Conservation (phyloP, 805 yeast species). For the Teunomyces stri region DNA sequence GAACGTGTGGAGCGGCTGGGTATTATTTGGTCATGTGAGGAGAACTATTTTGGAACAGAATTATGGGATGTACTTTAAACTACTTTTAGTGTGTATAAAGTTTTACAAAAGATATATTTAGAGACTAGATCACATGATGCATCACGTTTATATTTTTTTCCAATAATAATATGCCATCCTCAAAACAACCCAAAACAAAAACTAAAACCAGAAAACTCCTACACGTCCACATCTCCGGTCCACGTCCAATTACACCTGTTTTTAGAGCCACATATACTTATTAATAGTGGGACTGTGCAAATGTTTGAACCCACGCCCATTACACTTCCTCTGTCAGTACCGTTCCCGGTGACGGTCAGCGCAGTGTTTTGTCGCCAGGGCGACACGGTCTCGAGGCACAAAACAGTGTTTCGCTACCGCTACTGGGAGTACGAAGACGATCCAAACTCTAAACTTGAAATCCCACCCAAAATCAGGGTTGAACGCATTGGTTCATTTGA, state of each 20-base stretch:
- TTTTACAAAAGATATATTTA: too few relatives aligned
- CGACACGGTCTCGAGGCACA: slow-evolving; percentile 47
- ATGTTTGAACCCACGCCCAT: slow-evolving; percentile 47
- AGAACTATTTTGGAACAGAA: neutral
- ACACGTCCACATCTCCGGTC: neutral
- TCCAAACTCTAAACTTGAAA: slow-evolving; percentile 43
- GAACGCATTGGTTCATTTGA: slow-evolving; percentile 78
- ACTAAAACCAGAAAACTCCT: neutral
- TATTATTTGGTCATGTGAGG: neutral
- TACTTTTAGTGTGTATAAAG: too few relatives aligned
- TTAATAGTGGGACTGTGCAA: neutral
- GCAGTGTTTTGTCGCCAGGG: slow-evolving; percentile 47
- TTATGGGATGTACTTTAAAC: neutral
- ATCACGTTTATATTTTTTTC: too few relatives aligned
- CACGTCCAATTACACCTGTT: neutral
- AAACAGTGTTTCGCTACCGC: slow-evolving; percentile 56
- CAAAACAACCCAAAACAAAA: neutral
- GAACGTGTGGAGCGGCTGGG: neutral
- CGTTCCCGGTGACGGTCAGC: slow-evolving; percentile 66
- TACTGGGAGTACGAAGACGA: slow-evolving; percentile 66
- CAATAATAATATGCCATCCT: too few relatives aligned
- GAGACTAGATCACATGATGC: too few relatives aligned
- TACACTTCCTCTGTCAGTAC: slow-evolving; percentile 57
- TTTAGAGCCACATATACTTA: neutral
- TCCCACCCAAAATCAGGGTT: slow-evolving; percentile 49